Percentiles rank a stretch among this genome's conserved stretches.
These are phyloP conservation scores for Neotropicomus parvogracilis DNA, from an alignment of 1,284 basidiomycete species.

Conservation along the genomic window DNA sequence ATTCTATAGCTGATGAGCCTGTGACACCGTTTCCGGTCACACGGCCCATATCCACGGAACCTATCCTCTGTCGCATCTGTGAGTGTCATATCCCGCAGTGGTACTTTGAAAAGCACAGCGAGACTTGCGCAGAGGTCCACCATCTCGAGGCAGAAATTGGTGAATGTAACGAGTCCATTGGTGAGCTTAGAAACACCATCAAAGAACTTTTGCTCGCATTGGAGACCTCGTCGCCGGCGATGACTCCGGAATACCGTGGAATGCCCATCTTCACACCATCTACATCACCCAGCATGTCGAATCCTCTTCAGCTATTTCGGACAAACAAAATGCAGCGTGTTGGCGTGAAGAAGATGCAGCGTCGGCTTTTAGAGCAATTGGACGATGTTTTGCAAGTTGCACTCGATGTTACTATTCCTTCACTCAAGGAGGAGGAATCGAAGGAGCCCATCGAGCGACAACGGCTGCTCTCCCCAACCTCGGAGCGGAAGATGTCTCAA, in stretches of 20 bases:
- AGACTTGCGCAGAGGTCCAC: conserved; percentile 97
- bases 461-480: conserved; percentile 79
- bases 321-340: conserved; percentile 72
- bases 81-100: conserved; percentile 95
- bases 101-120: conserved; percentile 99
- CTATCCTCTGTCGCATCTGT: conserved; percentile 97
- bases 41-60: conserved; percentile 75
- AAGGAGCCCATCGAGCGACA: conserved; percentile 92
- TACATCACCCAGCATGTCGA: conserved; percentile 61
- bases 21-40: conserved; percentile 68
- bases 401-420: conserved; percentile 82
- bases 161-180: conserved; percentile 90
- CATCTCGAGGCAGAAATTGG: conserved; percentile 93
- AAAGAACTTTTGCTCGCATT: conserved; percentile 67
- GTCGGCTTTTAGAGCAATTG: conserved; percentile 77
- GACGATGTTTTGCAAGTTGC: conserved; percentile 82
- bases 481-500: conserved; percentile 78
- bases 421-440: conserved; percentile 86
- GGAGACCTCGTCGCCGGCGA: conserved; percentile 57
- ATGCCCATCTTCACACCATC: conserved; percentile 75
- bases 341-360: conserved; percentile 79
- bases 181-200: conserved; percentile 82
- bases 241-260: conserved; percentile 81
- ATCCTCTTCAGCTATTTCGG: conserved; percentile 70
- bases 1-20: conserved; percentile 41